Conservation (phyloP, 164 flowering plant genomes). For the Kalanchoe fedtschenkoi region DNA sequence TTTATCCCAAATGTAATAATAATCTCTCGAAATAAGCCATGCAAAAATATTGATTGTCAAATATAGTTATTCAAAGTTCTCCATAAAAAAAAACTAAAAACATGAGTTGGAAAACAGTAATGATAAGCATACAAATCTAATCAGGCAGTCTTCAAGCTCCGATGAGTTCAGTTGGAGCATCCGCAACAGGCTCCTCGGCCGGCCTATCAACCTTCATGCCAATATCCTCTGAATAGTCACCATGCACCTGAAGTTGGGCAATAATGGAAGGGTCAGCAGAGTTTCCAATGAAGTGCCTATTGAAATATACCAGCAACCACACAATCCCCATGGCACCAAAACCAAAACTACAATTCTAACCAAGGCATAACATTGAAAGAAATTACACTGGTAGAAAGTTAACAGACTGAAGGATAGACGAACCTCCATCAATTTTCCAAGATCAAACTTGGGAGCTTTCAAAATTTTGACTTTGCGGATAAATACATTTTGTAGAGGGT, state of each 20-base stretch:
- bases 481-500: slow-evolving; percentile 63
- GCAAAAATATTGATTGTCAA: no score
- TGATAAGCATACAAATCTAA: neutral
- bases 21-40: no score
- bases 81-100: neutral
- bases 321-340: no score
- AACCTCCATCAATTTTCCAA: slow-evolving; percentile 78
- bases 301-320: no score
- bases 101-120: neutral
- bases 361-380: neutral
- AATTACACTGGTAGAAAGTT: neutral
- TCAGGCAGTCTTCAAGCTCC: slow-evolving; percentile 20
- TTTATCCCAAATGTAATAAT: neutral
- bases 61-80: no score
- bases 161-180: slow-evolving; percentile 29
- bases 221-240: slow-evolving; percentile 59
- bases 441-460: slow-evolving; percentile 82
- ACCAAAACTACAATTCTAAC: no score
- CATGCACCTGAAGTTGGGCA: slow-evolving; percentile 42
- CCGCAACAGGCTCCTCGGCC: slow-evolving; percentile 50
- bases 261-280: no score
- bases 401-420: neutral
- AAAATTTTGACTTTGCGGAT: slow-evolving; percentile 72
- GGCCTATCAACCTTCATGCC: slow-evolving; percentile 77
- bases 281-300: no score